These are phyloP conservation scores for Eimeria praecox DNA, from an alignment of 169 alveolate species.

Conservation along the genomic window DNA sequence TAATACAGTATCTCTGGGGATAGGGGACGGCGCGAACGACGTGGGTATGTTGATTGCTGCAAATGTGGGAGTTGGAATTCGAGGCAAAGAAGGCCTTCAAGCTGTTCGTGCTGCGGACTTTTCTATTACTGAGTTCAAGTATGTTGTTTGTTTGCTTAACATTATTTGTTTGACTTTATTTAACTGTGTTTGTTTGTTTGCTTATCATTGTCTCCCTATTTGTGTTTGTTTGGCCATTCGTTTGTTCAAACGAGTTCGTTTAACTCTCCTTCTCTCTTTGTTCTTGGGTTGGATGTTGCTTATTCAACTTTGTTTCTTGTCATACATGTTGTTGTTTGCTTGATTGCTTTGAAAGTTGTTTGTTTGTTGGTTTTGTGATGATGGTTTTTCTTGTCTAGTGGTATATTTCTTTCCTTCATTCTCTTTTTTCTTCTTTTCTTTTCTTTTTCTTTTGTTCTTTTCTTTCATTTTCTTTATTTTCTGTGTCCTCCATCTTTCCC, in stretches of 20 bases:
- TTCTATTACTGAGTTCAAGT: slow-evolving; percentile 93
- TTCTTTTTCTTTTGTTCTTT: neutral
- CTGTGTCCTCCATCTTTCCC: neutral
- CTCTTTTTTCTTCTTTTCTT: no score
- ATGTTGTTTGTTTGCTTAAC: slow-evolving; percentile 45
- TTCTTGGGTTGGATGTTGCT: no score
- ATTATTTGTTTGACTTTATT: neutral
- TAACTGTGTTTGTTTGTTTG: neutral
- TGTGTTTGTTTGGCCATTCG: neutral
- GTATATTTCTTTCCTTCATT: no score
- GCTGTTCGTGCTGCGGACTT: slow-evolving; percentile 96
- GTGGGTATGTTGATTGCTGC: slow-evolving; percentile 99
- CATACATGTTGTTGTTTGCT: no score
- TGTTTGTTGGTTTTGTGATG: no score
- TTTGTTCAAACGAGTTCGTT: neutral
- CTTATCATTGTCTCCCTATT: neutral
- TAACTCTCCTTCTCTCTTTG: neutral
- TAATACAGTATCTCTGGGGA: slow-evolving; percentile 78
- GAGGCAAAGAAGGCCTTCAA: slow-evolving; percentile 98
- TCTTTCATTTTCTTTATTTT: neutral
- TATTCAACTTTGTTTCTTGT: neutral
- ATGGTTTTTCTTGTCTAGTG: no score
- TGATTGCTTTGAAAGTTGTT: no score
- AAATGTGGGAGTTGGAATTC: slow-evolving; percentile 98
- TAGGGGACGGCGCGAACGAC: slow-evolving; percentile 99